Evolutionary conservation across 129 eudicot genomes (phyloP).

Genomic region (Helianthus annuus): HanXRQr2.0-SUNRISE NC_035443.2:164869069-164869568

Average conservation of each 20-base stretch:
- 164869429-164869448: slow-evolving; percentile 44
- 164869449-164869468: slow-evolving; percentile 43
- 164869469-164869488: slow-evolving; percentile 46
- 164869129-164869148: slow-evolving; percentile 39
- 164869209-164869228: slow-evolving; percentile 30
- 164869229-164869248: not conserved
- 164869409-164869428: slow-evolving; percentile 53
- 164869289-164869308: slow-evolving; percentile 59
- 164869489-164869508: slow-evolving; percentile 54
- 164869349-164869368: slow-evolving; percentile 70
- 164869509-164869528: slow-evolving; percentile 41
- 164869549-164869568: slow-evolving; percentile 29
- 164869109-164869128: slow-evolving; percentile 37
- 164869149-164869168: slow-evolving; percentile 71
- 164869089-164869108: slow-evolving; percentile 65
- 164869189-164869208: slow-evolving; percentile 43
- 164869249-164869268: not conserved
- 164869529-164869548: slow-evolving; percentile 49
- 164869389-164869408: slow-evolving; percentile 70
- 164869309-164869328: slow-evolving; percentile 59
- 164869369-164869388: slow-evolving; percentile 67
- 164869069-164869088: slow-evolving; percentile 48
- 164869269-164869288: slow-evolving; percentile 13
- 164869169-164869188: slow-evolving; percentile 75
- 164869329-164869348: slow-evolving; percentile 58